phyloP scores from a whole-genome alignment of 2,329 filamentous ascomycete species.

The Curvularia spicifera region DNA sequence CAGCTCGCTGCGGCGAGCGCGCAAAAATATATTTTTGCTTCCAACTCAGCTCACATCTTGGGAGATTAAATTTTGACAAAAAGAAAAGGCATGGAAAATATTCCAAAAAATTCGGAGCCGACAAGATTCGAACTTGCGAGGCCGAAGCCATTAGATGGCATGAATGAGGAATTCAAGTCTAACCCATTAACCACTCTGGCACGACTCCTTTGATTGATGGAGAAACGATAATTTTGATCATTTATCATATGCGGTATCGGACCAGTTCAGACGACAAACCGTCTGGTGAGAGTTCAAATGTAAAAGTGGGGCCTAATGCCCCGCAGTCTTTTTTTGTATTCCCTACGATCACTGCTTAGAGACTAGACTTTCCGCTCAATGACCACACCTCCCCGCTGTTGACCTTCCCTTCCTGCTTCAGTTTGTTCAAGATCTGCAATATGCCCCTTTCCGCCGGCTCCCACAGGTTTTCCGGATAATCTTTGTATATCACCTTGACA shows the following conservation, averaged over 20 bases:
- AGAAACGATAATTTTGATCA: not conserved
- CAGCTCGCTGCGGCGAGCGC: too few species aligned
- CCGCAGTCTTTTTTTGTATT: not conserved
- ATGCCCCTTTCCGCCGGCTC: slow-evolving; percentile 77
- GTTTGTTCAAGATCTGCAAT: slow-evolving; percentile 78
- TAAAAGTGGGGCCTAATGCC: slow-evolving; percentile 2
- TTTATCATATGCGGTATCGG: too few species aligned
- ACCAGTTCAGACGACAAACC: too few species aligned
- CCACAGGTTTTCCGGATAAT: slow-evolving; percentile 78
- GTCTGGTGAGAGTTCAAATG: too few species aligned
- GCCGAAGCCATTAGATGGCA: slow-evolving; percentile 53
- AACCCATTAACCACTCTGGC: slow-evolving; percentile 54
- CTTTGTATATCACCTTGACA: slow-evolving; percentile 85
- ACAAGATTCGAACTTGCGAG: slow-evolving; percentile 51
- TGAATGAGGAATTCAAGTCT: slow-evolving; percentile 49
- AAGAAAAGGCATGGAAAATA: not conserved
- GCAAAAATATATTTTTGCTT: too few species aligned
- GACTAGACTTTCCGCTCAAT: slow-evolving; percentile 41
- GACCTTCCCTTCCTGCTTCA: slow-evolving; percentile 75
- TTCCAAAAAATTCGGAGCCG: slow-evolving; percentile 21
- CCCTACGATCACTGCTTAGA: slow-evolving; percentile 25
- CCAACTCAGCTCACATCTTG: too few species aligned
- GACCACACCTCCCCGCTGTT: slow-evolving; percentile 46
- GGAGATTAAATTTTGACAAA: too few species aligned
- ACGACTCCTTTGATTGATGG: slow-evolving; percentile 29